phyloP scores from a whole-genome alignment of 176 grass and related monocot genomes.

The Oryza australiensis region DNA sequence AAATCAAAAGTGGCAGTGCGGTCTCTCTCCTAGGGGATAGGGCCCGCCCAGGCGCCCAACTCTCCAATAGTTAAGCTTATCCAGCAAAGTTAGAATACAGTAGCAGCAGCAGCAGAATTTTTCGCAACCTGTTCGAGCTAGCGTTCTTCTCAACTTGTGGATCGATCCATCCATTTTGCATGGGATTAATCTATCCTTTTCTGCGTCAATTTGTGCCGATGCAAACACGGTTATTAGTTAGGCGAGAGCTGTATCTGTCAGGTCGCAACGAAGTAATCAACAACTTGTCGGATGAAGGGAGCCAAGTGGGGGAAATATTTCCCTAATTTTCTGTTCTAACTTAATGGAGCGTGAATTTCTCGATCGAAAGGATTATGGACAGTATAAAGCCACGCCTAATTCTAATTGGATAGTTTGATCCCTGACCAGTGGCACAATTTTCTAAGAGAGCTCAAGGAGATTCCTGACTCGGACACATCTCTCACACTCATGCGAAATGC shows the following conservation, averaged over 20 bases:
- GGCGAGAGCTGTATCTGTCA: background rate
- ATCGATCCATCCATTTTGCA: background rate
- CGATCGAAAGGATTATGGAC: background rate
- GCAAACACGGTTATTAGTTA: background rate
- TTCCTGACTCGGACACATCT: background rate
- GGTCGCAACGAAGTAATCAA: background rate
- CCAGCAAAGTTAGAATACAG: background rate
- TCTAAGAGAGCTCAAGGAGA: background rate
- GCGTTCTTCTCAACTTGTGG: constrained; percentile 14
- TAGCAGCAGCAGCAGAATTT: background rate
- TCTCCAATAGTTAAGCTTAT: constrained; percentile 28
- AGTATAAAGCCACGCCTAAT: background rate
- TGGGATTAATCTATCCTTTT: background rate
- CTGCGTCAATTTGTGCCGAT: background rate
- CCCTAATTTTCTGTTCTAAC: background rate
- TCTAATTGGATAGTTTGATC: background rate
- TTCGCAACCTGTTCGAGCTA: background rate
- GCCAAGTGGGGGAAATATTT: background rate
- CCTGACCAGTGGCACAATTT: background rate
- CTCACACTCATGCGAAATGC: background rate
- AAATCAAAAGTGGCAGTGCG: background rate
- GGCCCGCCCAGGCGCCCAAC: constrained; percentile 23
- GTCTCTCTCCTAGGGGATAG: background rate
- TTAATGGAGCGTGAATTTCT: background rate
- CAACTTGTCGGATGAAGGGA: background rate